Percentiles rank a stretch among this genome's conserved stretches.
Evolutionary conservation across 2,329 filamentous ascomycete genomes (phyloP).

Genomic region (Pyricularia grisea): DNA sequence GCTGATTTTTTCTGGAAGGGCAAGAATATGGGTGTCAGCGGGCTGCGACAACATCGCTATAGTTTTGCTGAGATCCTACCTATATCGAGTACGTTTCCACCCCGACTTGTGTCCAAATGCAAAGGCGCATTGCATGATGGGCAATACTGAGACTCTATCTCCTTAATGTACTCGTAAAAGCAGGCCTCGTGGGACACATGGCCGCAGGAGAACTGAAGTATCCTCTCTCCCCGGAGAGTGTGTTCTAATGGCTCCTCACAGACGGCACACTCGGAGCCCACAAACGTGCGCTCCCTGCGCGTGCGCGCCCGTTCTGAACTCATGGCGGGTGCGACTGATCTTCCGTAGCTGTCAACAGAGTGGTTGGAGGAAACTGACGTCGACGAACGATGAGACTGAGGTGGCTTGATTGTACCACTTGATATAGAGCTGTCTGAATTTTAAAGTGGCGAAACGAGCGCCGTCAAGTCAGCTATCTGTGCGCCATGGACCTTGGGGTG

Average conservation of each 20-base stretch:
- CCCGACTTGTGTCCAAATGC: constrained; percentile 83
- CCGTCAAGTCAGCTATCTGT: background rate
- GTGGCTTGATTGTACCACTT: constrained; percentile 24
- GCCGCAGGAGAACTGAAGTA: constrained; percentile 91
- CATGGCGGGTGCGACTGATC: constrained; percentile 46
- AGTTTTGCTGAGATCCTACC: constrained; percentile 41
- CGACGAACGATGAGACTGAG: constrained; percentile 27
- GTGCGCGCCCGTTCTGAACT: constrained; percentile 69
- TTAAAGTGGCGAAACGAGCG: background rate
- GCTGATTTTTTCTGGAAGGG: constrained; percentile 74
- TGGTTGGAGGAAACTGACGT: constrained; percentile 23
- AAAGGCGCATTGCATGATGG: constrained; percentile 88
- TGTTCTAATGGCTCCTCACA: constrained; percentile 96
- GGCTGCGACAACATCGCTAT: background rate
- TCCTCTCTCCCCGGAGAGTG: constrained; percentile 84
- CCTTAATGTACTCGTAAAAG: constrained; percentile 97
- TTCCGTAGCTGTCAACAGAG: constrained; percentile 20
- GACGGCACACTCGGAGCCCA: constrained; percentile 88
- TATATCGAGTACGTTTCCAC: constrained; percentile 85
- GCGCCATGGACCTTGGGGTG: background rate
- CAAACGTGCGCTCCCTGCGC: constrained; percentile 85
- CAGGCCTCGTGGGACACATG: constrained; percentile 97
- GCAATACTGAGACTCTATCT: constrained; percentile 89
- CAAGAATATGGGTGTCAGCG: background rate
- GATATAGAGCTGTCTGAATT: constrained; percentile 27